These are phyloP conservation scores for Immersiella caudata DNA, from an alignment of 495 filamentous ascomycete species.

Conservation along the genomic window DNA sequence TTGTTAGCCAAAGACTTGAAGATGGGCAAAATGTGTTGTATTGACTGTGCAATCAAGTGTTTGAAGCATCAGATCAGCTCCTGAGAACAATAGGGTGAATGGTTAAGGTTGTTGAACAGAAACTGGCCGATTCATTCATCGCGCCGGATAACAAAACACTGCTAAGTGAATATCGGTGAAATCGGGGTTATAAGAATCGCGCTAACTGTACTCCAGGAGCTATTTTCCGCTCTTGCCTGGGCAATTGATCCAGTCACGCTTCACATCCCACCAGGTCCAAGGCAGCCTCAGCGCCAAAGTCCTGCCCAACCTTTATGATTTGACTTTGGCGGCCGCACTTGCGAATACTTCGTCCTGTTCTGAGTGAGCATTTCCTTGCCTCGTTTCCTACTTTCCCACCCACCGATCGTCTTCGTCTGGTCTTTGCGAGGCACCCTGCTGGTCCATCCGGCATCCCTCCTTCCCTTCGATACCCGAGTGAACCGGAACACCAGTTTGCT, in stretches of 20 bases:
- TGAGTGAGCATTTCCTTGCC: background rate
- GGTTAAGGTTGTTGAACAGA: too few species aligned
- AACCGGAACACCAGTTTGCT: background rate
- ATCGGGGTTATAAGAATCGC: background rate
- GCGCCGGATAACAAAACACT: too few species aligned
- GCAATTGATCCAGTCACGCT: background rate
- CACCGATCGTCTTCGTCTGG: background rate
- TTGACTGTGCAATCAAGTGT: too few species aligned
- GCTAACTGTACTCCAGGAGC: background rate
- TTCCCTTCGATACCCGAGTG: background rate
- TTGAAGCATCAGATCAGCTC: too few species aligned
- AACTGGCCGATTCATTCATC: too few species aligned
- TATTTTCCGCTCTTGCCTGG: background rate
- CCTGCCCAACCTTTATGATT: background rate
- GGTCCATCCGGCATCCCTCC: conserved; percentile 1
- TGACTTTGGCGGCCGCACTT: background rate
- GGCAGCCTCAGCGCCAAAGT: background rate
- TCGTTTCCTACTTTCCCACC: background rate
- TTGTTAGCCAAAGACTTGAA: background rate
- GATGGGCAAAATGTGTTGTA: background rate
- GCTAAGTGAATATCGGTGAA: too few species aligned
- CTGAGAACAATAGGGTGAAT: too few species aligned
- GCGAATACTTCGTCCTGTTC: background rate
- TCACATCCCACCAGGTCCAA: background rate
- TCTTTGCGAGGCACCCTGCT: background rate